These are phyloP conservation scores for Hypoxylon sp. DNA, from an alignment of 2,329 filamentous ascomycete genomes.

Conservation along the genomic window DNA sequence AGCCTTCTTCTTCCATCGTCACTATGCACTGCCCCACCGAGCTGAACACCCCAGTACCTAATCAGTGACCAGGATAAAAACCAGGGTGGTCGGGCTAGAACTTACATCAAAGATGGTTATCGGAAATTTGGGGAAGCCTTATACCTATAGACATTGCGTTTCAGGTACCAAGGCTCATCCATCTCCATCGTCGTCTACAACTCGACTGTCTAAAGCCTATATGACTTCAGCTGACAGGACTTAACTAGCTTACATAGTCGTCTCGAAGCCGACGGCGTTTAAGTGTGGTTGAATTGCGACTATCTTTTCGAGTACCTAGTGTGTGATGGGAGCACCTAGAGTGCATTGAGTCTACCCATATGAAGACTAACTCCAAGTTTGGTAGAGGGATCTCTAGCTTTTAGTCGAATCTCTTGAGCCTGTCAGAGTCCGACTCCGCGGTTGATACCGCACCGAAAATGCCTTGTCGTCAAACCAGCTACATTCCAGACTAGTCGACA, in stretches of 20 bases:
- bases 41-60: slow-evolving; percentile 33
- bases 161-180: neutral
- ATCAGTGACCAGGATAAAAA: slow-evolving; percentile 15
- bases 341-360: slow-evolving; percentile 8
- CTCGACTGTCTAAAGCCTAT: neutral
- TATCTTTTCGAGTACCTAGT: neutral
- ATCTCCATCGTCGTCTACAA: neutral
- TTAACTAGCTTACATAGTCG: neutral
- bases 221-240: neutral
- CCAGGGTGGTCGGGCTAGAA: slow-evolving; percentile 6
- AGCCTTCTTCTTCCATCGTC: slow-evolving; percentile 15
- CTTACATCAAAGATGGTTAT: neutral
- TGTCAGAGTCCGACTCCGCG: neutral
- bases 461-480: slow-evolving; percentile 3
- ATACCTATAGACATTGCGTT: neutral
- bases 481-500: slow-evolving; percentile 10
- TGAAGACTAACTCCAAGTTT: slow-evolving; percentile 6
- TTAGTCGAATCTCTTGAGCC: neutral
- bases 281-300: neutral
- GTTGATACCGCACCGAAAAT: slow-evolving; percentile 1
- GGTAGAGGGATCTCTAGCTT: neutral
- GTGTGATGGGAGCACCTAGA: slow-evolving; percentile 1
- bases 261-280: neutral
- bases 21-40: slow-evolving; percentile 32
- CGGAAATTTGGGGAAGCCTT: slow-evolving; percentile 1